Evolutionary conservation across 2,329 filamentous ascomycete species (phyloP).

Genomic region (Zymoseptoria tritici): DNA sequence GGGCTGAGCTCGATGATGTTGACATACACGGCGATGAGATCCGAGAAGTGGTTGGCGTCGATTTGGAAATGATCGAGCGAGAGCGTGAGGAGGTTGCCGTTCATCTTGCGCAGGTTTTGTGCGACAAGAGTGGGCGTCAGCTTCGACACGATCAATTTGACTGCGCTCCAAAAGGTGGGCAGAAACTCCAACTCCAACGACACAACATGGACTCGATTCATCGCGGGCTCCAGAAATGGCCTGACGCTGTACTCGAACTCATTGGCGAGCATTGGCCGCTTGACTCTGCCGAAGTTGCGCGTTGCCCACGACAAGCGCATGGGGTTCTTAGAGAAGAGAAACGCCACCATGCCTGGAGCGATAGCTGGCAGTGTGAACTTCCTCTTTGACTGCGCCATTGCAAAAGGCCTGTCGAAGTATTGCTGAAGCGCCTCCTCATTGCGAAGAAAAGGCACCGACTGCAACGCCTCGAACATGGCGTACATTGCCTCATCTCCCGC

Average conservation of each 20-base stretch:
- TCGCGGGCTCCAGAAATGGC: slow-evolving; percentile 60
- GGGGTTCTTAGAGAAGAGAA: slow-evolving; percentile 68
- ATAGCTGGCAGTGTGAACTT: slow-evolving; percentile 68
- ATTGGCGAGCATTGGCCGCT: slow-evolving; percentile 55
- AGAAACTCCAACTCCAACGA: slow-evolving; percentile 49
- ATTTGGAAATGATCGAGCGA: slow-evolving; percentile 57
- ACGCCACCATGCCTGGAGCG: slow-evolving; percentile 74
- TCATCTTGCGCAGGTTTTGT: slow-evolving; percentile 69
- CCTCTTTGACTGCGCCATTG: slow-evolving; percentile 68
- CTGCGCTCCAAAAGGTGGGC: slow-evolving; percentile 70
- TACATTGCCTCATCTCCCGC: slow-evolving; percentile 59
- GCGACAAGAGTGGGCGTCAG: slow-evolving; percentile 68
- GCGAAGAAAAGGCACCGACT: slow-evolving; percentile 68
- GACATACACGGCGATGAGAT: slow-evolving; percentile 63
- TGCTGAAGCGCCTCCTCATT: slow-evolving; percentile 46
- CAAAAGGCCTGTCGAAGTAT: slow-evolving; percentile 77
- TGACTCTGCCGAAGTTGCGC: slow-evolving; percentile 59
- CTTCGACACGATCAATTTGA: slow-evolving; percentile 64
- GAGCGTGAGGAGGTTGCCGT: slow-evolving; percentile 58
- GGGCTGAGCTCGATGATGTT: slow-evolving; percentile 67
- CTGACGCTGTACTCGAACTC: slow-evolving; percentile 87
- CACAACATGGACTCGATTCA: slow-evolving; percentile 54
- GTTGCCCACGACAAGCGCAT: slow-evolving; percentile 60
- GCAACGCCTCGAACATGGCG: slow-evolving; percentile 80
- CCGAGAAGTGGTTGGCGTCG: slow-evolving; percentile 50